Evolutionary conservation across 2,329 filamentous ascomycete species (phyloP).

Genomic region (Fusarium denticulatum): DNA sequence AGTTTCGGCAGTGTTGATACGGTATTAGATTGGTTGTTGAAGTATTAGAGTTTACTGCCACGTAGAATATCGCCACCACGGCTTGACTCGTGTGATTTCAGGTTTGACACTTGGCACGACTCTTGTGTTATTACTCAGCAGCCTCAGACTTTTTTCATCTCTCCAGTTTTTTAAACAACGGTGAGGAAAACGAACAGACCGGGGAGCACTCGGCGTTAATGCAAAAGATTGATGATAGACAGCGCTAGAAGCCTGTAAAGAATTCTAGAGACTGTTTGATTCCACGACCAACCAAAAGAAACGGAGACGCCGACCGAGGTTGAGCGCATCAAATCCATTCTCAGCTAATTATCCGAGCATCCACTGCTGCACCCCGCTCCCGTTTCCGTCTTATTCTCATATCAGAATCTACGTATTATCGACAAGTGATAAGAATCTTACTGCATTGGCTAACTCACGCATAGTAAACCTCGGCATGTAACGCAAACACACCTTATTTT

Average conservation of each 20-base stretch:
- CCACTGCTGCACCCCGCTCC: neutral
- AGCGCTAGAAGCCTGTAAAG: constrained; percentile 20
- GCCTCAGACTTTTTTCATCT: neutral
- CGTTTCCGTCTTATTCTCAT: neutral
- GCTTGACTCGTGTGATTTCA: neutral
- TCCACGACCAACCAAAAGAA: constrained; percentile 12
- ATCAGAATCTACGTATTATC: neutral
- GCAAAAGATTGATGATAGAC: neutral
- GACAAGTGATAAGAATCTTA: neutral
- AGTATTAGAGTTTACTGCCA: neutral
- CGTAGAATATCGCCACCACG: neutral
- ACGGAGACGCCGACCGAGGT: constrained; percentile 22
- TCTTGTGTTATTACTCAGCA: neutral
- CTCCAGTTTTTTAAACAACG: neutral
- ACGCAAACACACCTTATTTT: neutral
- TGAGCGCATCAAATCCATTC: neutral
- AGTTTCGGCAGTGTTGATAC: neutral
- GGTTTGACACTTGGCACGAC: neutral
- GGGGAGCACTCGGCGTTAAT: constrained; percentile 15
- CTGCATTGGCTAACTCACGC: neutral
- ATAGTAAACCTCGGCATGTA: neutral
- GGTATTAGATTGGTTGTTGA: neutral
- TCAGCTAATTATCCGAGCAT: constrained; percentile 6
- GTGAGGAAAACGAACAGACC: neutral
- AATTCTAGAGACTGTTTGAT: constrained; percentile 9